Evolutionary conservation across 768 basidiomycete species (phyloP).

Genomic region (Xanthoconium stramineum): DNA sequence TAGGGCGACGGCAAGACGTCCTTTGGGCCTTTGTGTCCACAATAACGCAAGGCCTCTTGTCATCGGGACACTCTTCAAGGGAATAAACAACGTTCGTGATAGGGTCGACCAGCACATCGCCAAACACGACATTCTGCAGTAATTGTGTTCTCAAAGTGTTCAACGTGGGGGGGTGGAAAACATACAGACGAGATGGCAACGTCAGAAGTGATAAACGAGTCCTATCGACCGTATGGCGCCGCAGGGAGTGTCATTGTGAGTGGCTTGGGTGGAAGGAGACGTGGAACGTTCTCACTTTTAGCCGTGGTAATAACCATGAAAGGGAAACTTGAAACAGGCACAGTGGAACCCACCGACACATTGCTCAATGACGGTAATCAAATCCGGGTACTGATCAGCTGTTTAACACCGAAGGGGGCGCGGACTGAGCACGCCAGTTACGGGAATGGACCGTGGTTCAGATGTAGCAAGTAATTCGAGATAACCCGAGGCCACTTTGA

Average conservation of each 20-base stretch:
- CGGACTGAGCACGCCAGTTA: too few species aligned
- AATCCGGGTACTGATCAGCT: too few species aligned
- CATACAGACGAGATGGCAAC: slow-evolving; percentile 42
- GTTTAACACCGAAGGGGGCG: too few species aligned
- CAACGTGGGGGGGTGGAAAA: background rate
- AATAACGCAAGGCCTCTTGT: background rate
- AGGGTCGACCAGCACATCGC: slow-evolving; percentile 54
- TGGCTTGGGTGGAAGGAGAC: too few species aligned
- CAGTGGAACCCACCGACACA: too few species aligned
- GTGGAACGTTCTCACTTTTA: background rate
- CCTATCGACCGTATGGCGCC: slow-evolving; percentile 61
- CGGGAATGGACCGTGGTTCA: too few species aligned
- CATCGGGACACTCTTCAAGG: slow-evolving; percentile 51
- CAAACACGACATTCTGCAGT: slow-evolving; percentile 27
- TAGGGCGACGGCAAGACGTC: too few species aligned
- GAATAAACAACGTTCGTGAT: slow-evolving; percentile 45
- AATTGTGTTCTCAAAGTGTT: background rate
- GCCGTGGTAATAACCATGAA: background rate
- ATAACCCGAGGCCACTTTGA: too few species aligned
- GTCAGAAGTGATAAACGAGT: slow-evolving; percentile 51
- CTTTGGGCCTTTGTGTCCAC: too few species aligned
- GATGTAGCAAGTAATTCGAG: too few species aligned
- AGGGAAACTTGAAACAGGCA: background rate
- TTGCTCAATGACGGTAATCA: background rate
- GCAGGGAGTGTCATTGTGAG: too few species aligned